Conservation (phyloP, 2,329 filamentous ascomycete species). For the Hymenoscyphus scutula region DNA sequence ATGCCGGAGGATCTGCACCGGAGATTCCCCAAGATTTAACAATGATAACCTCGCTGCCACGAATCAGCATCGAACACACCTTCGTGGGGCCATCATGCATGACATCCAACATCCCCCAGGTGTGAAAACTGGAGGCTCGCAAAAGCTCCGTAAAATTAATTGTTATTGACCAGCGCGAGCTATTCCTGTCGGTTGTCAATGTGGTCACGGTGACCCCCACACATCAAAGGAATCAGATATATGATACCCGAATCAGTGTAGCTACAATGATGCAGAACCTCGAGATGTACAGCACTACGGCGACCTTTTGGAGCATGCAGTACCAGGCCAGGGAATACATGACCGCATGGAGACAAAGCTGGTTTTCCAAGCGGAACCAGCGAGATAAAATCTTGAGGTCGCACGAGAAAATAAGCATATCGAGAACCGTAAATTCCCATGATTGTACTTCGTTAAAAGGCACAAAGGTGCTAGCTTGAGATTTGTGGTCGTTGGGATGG, state of each 20-base stretch:
- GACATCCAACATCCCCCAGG: too few species aligned
- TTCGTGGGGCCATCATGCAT: not conserved
- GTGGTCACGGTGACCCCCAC: not conserved
- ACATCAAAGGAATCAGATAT: too few species aligned
- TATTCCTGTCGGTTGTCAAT: too few species aligned
- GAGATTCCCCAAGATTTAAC: not conserved
- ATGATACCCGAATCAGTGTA: not conserved
- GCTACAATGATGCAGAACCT: not conserved
- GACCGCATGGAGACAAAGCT: not conserved
- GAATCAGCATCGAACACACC: constrained; percentile 1
- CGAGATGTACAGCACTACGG: not conserved
- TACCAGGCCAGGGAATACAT: not conserved
- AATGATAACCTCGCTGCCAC: not conserved
- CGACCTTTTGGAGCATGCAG: not conserved
- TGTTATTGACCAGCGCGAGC: too few species aligned
- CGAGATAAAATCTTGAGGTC: not conserved
- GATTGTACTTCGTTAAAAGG: not conserved
- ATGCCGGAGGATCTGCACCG: not conserved
- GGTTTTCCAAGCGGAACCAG: not conserved
- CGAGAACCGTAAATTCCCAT: not conserved
- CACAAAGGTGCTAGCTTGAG: not conserved
- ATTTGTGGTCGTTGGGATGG: not conserved
- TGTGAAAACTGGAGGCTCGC: too few species aligned
- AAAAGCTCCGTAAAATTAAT: too few species aligned
- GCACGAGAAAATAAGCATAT: not conserved